Evolutionary conservation across 2,329 filamentous ascomycete genomes (phyloP).

Genomic region (Gnomoniopsis sp.): DNA sequence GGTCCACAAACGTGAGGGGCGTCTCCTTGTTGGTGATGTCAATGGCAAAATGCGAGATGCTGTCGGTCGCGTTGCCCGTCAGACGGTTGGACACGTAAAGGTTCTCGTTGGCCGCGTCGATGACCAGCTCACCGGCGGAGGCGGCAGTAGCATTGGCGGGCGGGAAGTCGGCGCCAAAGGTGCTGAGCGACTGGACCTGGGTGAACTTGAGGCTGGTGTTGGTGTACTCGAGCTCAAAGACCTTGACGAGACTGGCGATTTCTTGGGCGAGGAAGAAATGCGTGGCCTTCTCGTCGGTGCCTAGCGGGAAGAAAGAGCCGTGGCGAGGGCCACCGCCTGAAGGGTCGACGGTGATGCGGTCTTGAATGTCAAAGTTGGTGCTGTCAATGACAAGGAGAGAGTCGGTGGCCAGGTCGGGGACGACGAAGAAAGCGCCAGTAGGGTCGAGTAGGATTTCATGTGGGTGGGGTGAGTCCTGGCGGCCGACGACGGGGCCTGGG

Average conservation of each 20-base stretch:
- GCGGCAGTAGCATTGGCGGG: constrained; percentile 35
- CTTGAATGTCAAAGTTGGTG: constrained; percentile 36
- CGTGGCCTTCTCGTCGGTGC: constrained; percentile 28
- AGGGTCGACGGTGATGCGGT: constrained; percentile 30
- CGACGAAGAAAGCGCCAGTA: constrained; percentile 44
- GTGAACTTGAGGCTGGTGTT: constrained; percentile 33
- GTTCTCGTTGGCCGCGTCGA: constrained; percentile 39
- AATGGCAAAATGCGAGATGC: constrained; percentile 43
- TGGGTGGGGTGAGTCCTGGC: constrained; percentile 32
- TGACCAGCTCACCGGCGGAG: constrained; percentile 42
- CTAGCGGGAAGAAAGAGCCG: constrained; percentile 42
- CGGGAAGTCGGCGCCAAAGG: constrained; percentile 33
- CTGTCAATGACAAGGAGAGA: constrained; percentile 43
- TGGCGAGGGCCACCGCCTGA: constrained; percentile 48
- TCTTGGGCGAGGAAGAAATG: constrained; percentile 48
- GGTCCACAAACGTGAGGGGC: constrained; percentile 31
- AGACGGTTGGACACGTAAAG: constrained; percentile 52
- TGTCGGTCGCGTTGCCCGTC: constrained; percentile 42
- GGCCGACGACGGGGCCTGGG: constrained; percentile 21
- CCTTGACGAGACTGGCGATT: constrained; percentile 40
- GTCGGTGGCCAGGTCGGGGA: constrained; percentile 49
- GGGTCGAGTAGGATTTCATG: constrained; percentile 49
- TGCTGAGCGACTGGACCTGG: constrained; percentile 35
- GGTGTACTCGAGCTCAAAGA: constrained; percentile 39
- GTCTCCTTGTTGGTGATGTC: constrained; percentile 23